Evolutionary conservation across 805 yeast genomes (phyloP).

Genomic region (Candida railenensis): DNA sequence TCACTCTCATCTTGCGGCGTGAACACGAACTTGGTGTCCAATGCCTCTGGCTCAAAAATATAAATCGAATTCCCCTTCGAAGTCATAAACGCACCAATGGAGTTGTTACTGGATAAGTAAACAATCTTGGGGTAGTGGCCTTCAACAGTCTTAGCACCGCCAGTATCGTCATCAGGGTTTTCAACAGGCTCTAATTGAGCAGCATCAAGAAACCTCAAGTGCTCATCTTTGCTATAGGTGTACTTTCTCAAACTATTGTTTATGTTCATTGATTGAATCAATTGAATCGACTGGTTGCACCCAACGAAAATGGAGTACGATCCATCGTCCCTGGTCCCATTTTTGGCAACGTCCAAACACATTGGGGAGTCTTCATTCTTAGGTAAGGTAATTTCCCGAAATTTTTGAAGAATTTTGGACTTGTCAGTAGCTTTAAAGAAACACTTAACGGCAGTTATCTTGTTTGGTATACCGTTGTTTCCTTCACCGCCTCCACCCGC

Average conservation of each 20-base stretch:
- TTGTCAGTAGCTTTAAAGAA: constrained; percentile 50
- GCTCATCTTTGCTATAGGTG: constrained; percentile 53
- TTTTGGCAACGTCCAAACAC: constrained; percentile 55
- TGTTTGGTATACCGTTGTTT: constrained; percentile 83
- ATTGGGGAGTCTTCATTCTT: constrained; percentile 86
- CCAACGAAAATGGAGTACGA: constrained; percentile 61
- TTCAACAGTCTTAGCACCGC: not conserved
- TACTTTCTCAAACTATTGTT: constrained; percentile 76
- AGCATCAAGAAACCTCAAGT: constrained; percentile 57
- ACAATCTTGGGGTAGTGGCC: constrained; percentile 68
- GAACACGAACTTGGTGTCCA: constrained; percentile 54
- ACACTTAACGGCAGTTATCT: constrained; percentile 63
- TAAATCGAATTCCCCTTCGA: constrained; percentile 64
- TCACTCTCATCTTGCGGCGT: constrained; percentile 48
- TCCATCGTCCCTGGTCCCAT: constrained; percentile 21
- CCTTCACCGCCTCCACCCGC: constrained; percentile 98
- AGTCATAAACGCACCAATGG: constrained; percentile 67
- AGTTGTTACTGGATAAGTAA: constrained; percentile 54
- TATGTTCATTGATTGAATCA: constrained; percentile 53
- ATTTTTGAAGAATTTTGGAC: constrained; percentile 48
- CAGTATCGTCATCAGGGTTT: constrained; percentile 14
- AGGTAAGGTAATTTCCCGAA: constrained; percentile 59
- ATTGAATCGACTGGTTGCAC: constrained; percentile 65
- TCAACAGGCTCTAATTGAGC: constrained; percentile 53
- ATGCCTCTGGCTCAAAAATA: constrained; percentile 54